Evolutionary conservation across 176 grass and related monocot species (phyloP), one percentile per base, ranked within the genome.

Genomic region (Poa annua): DNA sequence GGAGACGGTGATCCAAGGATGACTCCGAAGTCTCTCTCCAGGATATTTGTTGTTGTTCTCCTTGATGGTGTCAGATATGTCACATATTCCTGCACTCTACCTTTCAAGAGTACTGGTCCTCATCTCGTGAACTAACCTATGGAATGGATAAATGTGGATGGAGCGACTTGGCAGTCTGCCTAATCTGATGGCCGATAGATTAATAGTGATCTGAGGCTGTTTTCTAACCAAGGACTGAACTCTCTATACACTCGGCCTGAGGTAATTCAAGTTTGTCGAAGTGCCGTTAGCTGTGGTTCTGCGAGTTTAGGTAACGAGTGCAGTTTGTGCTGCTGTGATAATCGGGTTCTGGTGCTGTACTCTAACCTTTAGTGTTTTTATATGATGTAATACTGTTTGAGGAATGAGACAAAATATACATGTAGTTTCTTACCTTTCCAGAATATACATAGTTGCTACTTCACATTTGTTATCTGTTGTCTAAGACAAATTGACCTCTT

Each of bases 41-140:
- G 86, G 48, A 91, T 99, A 84, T 99, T 99, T 87, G 93, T 99
- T 53, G 93, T 99, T 2, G 79, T 99, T 70, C 97, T 99, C 64
- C 56, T 99, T 47, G 97, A 99, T 24, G 91, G 97, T 68, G 86
- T 88, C 79, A 96, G 94, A 87, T 99, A 99, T 84, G 97, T 96
- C 29, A 99, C 97, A 1, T 99, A 99, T 76, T 99, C 97, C 17
- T 99, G 97, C 85, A 91, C 85, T 22, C 97, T 99, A 66, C 97
- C 97, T 75, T 96, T 99, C 83, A 99, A 88, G 87, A 87, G 78
- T 17, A 62, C 81, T 21, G 80, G 85, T 10, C 85, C 87, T 34
- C 97, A 96, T 88, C 92, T 99, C 64, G 93, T 96, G 33, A 92
- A 94, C 83, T 96, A 88, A 88, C 79, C 29, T 52, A 2, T 94